Base-by-base conservation (phyloP, 2,329 filamentous ascomycete genomes). In the Sporothrix brasiliensis region DNA sequence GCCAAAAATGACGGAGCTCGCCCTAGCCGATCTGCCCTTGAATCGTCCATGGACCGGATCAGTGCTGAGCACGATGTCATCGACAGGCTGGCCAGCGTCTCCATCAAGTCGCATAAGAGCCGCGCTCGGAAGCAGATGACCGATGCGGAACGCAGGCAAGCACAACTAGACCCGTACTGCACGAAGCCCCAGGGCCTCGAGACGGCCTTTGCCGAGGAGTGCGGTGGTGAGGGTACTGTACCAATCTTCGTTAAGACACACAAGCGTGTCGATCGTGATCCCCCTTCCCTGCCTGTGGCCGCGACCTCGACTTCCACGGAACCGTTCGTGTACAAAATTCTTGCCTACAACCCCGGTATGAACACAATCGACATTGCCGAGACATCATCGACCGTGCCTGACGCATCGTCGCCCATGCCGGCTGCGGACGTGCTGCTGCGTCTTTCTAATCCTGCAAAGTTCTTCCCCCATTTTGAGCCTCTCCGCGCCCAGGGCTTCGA, bases 401-500 rank as follows among this genome's bases (percentile, higher is more conserved):
- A 85, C 65, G 79, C 78, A 6, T 80, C 85, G n/a, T 76, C 80
- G 0, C 80, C 86, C 0, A 78, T 88, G 27, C 84, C 87, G 0
- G 87, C 89, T 0, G 82, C 87, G 10, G 86, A 90, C 63, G 86
- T 87, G 1, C 80, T 92, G 2, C 81, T 86, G 1, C 84, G 84
- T 9, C 81, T 92, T 21, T 85, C 87, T 0, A 85, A 89, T 72
- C 88, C 89, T 0, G 83, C 85, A 66, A 87, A 87, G 73, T 92
- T 92, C 78, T 83, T 91, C 14, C 84, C 88, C 4, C 83, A 91
- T 74, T 88, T 92, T 70, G 80, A 82, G 3, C 78, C 83, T 0
- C 82, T 91, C 1, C 83, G 88, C 72, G 80, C 82, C 0, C 82
- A 89, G 69, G 90, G 89, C 0, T 92, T 88, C 73, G 89, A 91